A percentile compares a stretch with the other conserved stretches of the same genome.
These are phyloP conservation scores for Coniochaeta sp. DNA, from an alignment of 2,329 filamentous ascomycete genomes.

Conservation along the genomic window DNA sequence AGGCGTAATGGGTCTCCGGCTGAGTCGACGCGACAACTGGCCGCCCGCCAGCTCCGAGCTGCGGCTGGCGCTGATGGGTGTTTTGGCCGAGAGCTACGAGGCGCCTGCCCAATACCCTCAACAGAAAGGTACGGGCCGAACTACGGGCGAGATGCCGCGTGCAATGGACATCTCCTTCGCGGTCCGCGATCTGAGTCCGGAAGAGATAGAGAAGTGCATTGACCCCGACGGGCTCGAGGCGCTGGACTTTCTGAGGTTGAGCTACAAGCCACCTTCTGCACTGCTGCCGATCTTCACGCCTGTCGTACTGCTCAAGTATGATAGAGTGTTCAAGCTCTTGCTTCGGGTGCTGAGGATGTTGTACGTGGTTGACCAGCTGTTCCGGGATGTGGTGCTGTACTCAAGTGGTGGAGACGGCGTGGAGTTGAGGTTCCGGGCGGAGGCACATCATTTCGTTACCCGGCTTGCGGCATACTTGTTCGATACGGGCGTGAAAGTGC, in stretches of 20 bases:
- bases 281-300: slow-evolving; percentile 68
- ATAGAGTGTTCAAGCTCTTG: slow-evolving; percentile 73
- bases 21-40: slow-evolving; percentile 79
- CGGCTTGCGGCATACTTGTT: slow-evolving; percentile 71
- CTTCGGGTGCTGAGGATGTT: slow-evolving; percentile 72
- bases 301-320: slow-evolving; percentile 67
- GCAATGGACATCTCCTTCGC: slow-evolving; percentile 68
- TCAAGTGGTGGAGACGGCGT: slow-evolving; percentile 11
- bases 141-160: slow-evolving; percentile 37
- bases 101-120: slow-evolving; percentile 1
- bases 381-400: slow-evolving; percentile 41
- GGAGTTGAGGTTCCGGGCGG: slow-evolving; percentile 55
- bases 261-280: slow-evolving; percentile 70
- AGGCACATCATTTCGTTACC: slow-evolving; percentile 73
- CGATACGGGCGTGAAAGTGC: slow-evolving; percentile 63
- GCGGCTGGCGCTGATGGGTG: slow-evolving; percentile 78
- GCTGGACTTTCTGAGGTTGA: slow-evolving; percentile 84
- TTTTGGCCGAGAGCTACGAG: slow-evolving; percentile 68
- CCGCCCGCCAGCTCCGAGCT: slow-evolving; percentile 91
- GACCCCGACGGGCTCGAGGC: slow-evolving; percentile 77
- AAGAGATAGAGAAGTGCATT: slow-evolving; percentile 77
- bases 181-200: slow-evolving; percentile 69
- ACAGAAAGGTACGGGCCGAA: slow-evolving; percentile 7
- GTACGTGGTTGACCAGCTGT: slow-evolving; percentile 62
- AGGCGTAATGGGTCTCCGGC: slow-evolving; percentile 70